Conservation (phyloP, 1,139 yeast species). For the Suhomyces yuchorum region DNA sequence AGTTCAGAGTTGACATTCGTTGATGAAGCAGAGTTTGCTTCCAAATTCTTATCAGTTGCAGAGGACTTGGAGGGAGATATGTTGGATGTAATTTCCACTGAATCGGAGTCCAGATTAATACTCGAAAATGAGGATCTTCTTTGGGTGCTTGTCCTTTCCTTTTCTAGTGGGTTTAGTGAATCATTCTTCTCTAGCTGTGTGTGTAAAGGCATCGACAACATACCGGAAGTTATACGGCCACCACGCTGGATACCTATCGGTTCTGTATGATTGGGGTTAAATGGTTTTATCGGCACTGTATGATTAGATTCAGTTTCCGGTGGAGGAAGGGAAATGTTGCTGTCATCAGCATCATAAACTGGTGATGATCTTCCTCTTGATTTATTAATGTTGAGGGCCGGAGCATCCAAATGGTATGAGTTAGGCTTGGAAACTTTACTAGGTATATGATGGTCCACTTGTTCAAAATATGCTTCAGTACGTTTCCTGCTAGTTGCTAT, state of each 20-base stretch:
- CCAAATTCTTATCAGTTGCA: neutral
- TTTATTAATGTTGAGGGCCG: conserved; percentile 14
- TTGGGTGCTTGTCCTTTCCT: conserved; percentile 4
- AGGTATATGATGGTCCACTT: conserved; percentile 30
- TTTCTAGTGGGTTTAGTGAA: conserved; percentile 4
- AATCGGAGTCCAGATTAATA: conserved; percentile 3
- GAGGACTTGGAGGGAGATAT: neutral
- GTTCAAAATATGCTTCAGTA: conserved; percentile 32
- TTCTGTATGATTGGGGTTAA: conserved; percentile 14
- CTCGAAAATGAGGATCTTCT: conserved; percentile 7
- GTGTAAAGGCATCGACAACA: conserved; percentile 46
- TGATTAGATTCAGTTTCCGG: conserved; percentile 29
- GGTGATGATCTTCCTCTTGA: conserved; percentile 10
- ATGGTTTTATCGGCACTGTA: conserved; percentile 27
- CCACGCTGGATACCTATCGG: conserved; percentile 22
- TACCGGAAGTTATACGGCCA: conserved; percentile 66
- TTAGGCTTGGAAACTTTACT: conserved; percentile 19
- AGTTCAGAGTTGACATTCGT: neutral
- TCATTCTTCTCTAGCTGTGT: conserved; percentile 15
- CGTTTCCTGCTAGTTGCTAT: conserved; percentile 24
- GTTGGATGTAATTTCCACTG: neutral
- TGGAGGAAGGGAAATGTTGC: conserved; percentile 37
- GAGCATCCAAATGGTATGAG: conserved; percentile 8
- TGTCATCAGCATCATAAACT: conserved; percentile 18
- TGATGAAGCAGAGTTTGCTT: too few relatives aligned